Conservation (phyloP, 176 grass and related monocot genomes). For the Cymbopogon citratus region DNA sequence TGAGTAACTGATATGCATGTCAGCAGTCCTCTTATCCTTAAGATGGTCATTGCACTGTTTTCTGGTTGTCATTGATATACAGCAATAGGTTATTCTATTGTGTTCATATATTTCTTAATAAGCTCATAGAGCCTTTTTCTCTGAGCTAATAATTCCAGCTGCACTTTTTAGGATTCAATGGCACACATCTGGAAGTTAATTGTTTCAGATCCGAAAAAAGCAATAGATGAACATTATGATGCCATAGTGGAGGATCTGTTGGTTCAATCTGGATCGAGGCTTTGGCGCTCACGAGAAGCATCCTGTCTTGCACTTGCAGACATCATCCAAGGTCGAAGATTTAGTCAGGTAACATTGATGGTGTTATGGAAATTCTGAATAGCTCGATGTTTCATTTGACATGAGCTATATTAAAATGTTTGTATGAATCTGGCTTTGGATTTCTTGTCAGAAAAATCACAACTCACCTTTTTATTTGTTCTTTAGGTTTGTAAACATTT, state of each 20-base stretch:
- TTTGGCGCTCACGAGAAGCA: constrained; percentile 95
- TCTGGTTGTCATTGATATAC: background rate
- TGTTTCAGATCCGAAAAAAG: constrained; percentile 81
- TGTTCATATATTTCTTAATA: constrained; percentile 1
- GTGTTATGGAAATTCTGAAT: constrained; percentile 14
- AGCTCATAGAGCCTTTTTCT: constrained; percentile 15
- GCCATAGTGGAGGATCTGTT: constrained; percentile 86
- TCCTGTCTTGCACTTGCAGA: constrained; percentile 97
- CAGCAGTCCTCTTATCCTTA: background rate
- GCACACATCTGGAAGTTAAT: constrained; percentile 98
- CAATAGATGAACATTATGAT: constrained; percentile 92
- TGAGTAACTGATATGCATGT: constrained; percentile 1
- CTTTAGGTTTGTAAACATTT: constrained; percentile 79
- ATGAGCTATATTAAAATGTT: constrained; percentile 3
- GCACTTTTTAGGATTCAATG: constrained; percentile 84
- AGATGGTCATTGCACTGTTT: background rate
- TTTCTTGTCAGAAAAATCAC: constrained; percentile 2
- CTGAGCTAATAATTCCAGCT: constrained; percentile 20
- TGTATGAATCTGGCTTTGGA: background rate
- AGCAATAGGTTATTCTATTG: background rate
- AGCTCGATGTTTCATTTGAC: constrained; percentile 5
- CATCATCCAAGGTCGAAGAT: constrained; percentile 91
- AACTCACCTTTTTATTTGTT: constrained; percentile 22
- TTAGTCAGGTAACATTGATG: constrained; percentile 56
- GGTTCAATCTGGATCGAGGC: constrained; percentile 92